phyloP scores from a whole-genome alignment of 495 filamentous ascomycete genomes.

The Talaromyces liani region DNA sequence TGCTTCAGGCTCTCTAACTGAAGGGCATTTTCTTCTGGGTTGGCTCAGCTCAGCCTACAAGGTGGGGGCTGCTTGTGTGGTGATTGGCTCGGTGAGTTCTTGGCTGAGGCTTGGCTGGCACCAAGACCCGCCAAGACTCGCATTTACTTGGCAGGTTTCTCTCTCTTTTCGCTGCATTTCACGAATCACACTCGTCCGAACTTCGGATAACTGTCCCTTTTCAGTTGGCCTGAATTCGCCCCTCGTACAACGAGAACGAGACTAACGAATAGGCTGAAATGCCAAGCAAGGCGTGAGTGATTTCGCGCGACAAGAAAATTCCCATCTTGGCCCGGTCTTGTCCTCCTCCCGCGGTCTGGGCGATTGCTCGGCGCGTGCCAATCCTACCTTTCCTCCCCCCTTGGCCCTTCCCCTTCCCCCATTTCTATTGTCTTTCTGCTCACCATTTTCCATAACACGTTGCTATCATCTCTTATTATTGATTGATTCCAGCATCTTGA shows the following conservation, averaged over 20 bases:
- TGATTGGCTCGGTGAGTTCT: slow-evolving; percentile 1
- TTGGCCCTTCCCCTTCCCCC: neutral
- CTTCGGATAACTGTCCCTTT: neutral
- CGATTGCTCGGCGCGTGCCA: slow-evolving; percentile 8
- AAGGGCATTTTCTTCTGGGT: neutral
- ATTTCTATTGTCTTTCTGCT: slow-evolving; percentile 10
- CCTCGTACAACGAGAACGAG: neutral
- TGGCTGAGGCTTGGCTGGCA: slow-evolving; percentile 3
- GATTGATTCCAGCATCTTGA: neutral
- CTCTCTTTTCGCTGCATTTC: neutral
- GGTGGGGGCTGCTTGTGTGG: neutral
- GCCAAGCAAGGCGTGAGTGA: neutral
- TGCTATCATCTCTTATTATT: neutral
- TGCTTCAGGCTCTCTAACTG: neutral
- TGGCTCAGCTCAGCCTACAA: neutral
- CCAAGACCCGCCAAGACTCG: neutral
- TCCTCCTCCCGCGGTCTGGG: slow-evolving; percentile 7
- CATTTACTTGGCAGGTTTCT: neutral
- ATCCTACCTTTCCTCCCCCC: neutral
- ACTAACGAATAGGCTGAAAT: neutral
- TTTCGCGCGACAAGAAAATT: neutral
- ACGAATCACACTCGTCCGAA: neutral
- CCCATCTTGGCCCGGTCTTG: slow-evolving; percentile 3
- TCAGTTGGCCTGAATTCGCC: neutral
- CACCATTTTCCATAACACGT: neutral